phyloP scores from a whole-genome alignment of 208 protist species.

The Trypanosoma boissoni region DNA sequence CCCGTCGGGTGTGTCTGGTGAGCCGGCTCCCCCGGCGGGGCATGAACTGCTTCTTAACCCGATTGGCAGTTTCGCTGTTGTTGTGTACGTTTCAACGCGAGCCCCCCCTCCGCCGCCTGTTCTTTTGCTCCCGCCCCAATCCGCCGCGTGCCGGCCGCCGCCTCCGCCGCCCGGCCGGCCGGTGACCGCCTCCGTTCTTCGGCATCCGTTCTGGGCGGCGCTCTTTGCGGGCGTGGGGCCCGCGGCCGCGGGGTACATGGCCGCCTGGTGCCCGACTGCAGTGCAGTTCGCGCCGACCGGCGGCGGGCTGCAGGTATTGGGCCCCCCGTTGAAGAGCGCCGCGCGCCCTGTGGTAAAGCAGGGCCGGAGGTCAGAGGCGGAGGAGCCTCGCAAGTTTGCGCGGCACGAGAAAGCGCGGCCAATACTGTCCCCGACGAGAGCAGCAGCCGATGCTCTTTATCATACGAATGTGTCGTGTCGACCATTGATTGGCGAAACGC shows the following conservation, averaged over 20 bases:
- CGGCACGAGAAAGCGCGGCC: slow-evolving; percentile 7
- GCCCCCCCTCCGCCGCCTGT: slow-evolving; percentile 29
- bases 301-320: slow-evolving; percentile 64
- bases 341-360: slow-evolving; percentile 10
- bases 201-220: slow-evolving; percentile 36
- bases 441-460: slow-evolving; percentile 7
- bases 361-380: not conserved
- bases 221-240: slow-evolving; percentile 42
- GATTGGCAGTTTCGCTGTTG: slow-evolving; percentile 34
- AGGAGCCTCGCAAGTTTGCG: slow-evolving; percentile 1
- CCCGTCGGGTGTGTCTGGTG: not conserved
- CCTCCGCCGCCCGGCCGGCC: slow-evolving; percentile 9
- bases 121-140: not conserved
- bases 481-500: slow-evolving; percentile 10
- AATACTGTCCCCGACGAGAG: not conserved
- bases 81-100: slow-evolving; percentile 42
- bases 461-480: slow-evolving; percentile 23
- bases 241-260: slow-evolving; percentile 32
- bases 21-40: too few relatives aligned
- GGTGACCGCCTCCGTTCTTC: slow-evolving; percentile 37
- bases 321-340: slow-evolving; percentile 39
- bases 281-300: slow-evolving; percentile 54
- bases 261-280: slow-evolving; percentile 41
- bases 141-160: too few relatives aligned
- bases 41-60: slow-evolving; percentile 20